These are phyloP conservation scores for Psilocybe subaeruginosa DNA, from an alignment of 768 basidiomycete genomes.

Conservation along the genomic window DNA sequence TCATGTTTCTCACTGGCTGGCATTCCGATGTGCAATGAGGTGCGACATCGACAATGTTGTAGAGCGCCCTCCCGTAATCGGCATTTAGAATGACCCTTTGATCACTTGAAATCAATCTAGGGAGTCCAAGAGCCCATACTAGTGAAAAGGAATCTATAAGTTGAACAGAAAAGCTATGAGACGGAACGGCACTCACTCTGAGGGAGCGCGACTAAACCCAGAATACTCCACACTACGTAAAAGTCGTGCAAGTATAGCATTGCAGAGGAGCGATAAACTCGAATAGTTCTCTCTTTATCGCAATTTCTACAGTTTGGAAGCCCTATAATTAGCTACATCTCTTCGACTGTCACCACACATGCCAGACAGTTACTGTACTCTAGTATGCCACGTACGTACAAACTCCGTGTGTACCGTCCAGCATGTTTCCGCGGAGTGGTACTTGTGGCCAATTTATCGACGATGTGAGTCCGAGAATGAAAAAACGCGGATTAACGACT, in stretches of 20 bases:
- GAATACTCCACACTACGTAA: not conserved
- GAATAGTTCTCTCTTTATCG: not conserved
- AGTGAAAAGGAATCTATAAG: not conserved
- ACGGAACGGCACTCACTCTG: not conserved
- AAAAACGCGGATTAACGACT: too few species aligned
- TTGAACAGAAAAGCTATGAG: not conserved
- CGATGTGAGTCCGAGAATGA: too few species aligned
- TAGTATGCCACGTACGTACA: too few species aligned
- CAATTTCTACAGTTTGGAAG: not conserved
- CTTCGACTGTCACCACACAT: too few species aligned
- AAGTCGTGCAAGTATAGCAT: not conserved
- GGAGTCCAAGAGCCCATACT: not conserved
- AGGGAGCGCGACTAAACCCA: not conserved
- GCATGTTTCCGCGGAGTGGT: too few species aligned
- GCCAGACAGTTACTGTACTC: too few species aligned
- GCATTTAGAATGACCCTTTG: not conserved
- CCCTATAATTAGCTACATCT: too few species aligned
- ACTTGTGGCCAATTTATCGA: too few species aligned
- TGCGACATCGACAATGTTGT: not conserved
- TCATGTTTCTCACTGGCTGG: not conserved
- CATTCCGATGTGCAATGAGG: not conserved
- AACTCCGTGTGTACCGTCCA: too few species aligned
- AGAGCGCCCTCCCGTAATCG: not conserved
- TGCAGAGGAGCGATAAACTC: not conserved
- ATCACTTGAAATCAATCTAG: not conserved